phyloP scores from a whole-genome alignment of 2,329 filamentous ascomycete species.

The Beauveria australis region DNA sequence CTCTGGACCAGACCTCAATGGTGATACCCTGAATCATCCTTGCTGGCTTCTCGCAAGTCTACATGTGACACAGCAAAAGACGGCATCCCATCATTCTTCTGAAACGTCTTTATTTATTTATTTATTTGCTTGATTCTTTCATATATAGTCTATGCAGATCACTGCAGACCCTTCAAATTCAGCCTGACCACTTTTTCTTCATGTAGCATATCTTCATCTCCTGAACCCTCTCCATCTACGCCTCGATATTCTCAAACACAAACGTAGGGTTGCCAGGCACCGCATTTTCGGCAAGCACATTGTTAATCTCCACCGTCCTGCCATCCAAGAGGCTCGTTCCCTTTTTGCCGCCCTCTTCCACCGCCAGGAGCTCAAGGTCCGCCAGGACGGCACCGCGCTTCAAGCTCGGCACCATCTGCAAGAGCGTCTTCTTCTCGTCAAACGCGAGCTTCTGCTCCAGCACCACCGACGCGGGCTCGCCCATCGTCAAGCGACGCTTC shows the following conservation, averaged over 20 bases:
- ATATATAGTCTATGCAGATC: too few relatives aligned
- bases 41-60: not conserved
- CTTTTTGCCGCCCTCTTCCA: constrained; percentile 62
- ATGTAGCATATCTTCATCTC: not conserved
- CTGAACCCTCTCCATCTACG: constrained; percentile 13
- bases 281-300: constrained; percentile 58
- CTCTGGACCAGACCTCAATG: not conserved
- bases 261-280: constrained; percentile 78
- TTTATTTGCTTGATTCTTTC: not conserved
- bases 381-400: constrained; percentile 65
- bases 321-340: constrained; percentile 47
- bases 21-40: not conserved
- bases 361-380: constrained; percentile 62
- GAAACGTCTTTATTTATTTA: not conserved
- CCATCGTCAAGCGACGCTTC: constrained; percentile 72
- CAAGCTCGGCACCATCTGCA: constrained; percentile 70
- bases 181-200: not conserved
- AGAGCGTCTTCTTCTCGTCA: constrained; percentile 69
- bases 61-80: not conserved
- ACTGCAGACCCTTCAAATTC: too few relatives aligned
- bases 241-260: constrained; percentile 71
- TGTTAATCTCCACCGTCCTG: constrained; percentile 48
- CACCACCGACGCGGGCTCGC: constrained; percentile 58
- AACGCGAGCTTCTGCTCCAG: constrained; percentile 81
- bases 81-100: not conserved